Percentiles rank a stretch among this genome's conserved stretches.
These are phyloP conservation scores for Cryptosporidium parvum DNA, from an alignment of 169 alveolate genomes.

Conservation along the genomic window DNA sequence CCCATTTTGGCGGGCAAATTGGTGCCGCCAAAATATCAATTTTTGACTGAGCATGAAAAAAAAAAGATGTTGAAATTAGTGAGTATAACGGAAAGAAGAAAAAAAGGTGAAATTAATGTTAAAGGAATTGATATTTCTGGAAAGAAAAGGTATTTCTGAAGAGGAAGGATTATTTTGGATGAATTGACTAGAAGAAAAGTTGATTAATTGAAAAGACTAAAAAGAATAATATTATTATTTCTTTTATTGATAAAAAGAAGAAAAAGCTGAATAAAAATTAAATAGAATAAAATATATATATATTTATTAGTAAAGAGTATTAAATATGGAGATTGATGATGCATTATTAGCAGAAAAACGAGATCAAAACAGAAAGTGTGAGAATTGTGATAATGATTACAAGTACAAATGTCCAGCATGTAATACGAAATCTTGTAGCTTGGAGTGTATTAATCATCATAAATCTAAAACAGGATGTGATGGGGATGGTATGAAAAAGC, in stretches of 20 bases:
- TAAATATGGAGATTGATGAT: neutral
- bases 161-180: neutral
- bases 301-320: neutral
- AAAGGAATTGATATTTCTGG: too few relatives aligned
- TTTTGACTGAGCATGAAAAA: neutral
- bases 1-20: neutral
- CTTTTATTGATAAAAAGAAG: too few relatives aligned
- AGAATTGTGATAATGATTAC: slow-evolving; percentile 27
- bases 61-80: neutral
- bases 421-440: slow-evolving; percentile 49
- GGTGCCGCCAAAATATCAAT: neutral
- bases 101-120: too few relatives aligned
- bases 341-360: neutral
- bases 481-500: slow-evolving; percentile 38
- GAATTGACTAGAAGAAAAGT: neutral
- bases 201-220: too few relatives aligned
- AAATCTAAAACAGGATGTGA: slow-evolving; percentile 65
- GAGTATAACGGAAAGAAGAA: neutral
- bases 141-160: too few relatives aligned
- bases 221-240: neutral
- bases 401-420: slow-evolving; percentile 78
- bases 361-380: slow-evolving; percentile 14
- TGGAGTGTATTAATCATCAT: slow-evolving; percentile 71
- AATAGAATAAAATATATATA: neutral
- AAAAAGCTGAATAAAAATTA: neutral